Evolutionary conservation across 129 eudicot species (phyloP).

Genomic region (Tagetes patula): DNA sequence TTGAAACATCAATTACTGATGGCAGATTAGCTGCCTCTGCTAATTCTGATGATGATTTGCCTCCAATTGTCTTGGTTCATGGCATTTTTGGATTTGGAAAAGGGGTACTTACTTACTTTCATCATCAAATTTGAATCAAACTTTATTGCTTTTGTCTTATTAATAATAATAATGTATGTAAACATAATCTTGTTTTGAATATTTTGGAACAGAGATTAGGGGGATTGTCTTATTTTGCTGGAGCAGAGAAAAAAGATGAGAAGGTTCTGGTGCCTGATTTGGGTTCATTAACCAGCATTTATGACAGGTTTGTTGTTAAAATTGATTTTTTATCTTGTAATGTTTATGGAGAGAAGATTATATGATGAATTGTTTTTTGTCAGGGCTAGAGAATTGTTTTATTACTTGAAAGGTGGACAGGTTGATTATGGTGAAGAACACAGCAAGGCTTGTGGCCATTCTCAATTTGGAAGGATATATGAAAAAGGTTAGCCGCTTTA

Average conservation of each 20-base stretch:
- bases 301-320: constrained; percentile 57
- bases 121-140: neutral
- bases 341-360: constrained; percentile 8
- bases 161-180: neutral
- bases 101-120: constrained; percentile 56
- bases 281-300: constrained; percentile 87
- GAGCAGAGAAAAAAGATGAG: constrained; percentile 97
- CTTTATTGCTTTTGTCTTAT: neutral
- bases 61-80: constrained; percentile 95
- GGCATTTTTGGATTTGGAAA: constrained; percentile 98
- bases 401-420: constrained; percentile 91
- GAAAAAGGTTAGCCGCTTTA: constrained; percentile 43
- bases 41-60: constrained; percentile 53
- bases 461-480: constrained; percentile 82
- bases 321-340: neutral
- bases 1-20: constrained; percentile 33
- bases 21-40: constrained; percentile 24
- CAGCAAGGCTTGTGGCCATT: constrained; percentile 90
- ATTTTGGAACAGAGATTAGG: constrained; percentile 70
- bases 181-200: neutral
- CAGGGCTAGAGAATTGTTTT: constrained; percentile 95
- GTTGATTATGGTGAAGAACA: constrained; percentile 98
- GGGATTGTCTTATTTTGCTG: constrained; percentile 85
- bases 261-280: constrained; percentile 93
- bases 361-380: constrained; percentile 21